A percentile compares a stretch with the other conserved stretches of the same genome.
These are phyloP conservation scores for Phytophthora fragariae DNA, from an alignment of 352 stramenopile species.

Conservation along the genomic window DNA sequence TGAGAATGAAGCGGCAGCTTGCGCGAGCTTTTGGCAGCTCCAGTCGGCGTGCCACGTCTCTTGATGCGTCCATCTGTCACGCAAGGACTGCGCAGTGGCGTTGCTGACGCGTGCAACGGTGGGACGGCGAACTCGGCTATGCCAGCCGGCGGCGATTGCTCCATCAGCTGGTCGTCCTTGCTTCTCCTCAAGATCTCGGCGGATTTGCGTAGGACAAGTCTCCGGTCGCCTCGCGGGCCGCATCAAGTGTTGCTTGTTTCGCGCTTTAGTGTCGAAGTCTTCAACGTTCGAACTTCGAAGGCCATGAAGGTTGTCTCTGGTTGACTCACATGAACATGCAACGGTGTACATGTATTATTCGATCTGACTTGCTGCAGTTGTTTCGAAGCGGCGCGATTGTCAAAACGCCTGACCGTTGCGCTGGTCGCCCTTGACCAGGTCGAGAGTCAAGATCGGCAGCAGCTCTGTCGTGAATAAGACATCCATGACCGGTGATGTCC, in stretches of 20 bases:
- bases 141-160: constrained; percentile 5
- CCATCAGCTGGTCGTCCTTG: constrained; percentile 30
- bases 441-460: not conserved
- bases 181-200: constrained; percentile 26
- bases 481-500: not conserved
- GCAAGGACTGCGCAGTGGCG: constrained; percentile 9
- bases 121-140: constrained; percentile 24
- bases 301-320: not conserved
- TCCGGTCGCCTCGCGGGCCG: not conserved
- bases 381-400: constrained; percentile 11
- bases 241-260: not conserved
- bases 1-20: constrained; percentile 25
- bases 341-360: not conserved
- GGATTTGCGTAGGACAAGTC: constrained; percentile 17
- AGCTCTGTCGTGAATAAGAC: not conserved
- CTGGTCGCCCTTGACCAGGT: constrained; percentile 5
- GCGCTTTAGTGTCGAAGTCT: constrained; percentile 22
- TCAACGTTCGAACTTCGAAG: constrained; percentile 18
- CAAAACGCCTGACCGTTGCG: constrained; percentile 11
- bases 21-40: constrained; percentile 2
- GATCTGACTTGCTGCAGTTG: not conserved
- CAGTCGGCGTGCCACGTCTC: constrained; percentile 17
- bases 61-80: constrained; percentile 27
- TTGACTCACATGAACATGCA: not conserved
- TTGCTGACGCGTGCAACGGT: constrained; percentile 24